Base-by-base conservation (phyloP, 148 eudicot species). In the Fagopyrum homotropicum region DNA sequence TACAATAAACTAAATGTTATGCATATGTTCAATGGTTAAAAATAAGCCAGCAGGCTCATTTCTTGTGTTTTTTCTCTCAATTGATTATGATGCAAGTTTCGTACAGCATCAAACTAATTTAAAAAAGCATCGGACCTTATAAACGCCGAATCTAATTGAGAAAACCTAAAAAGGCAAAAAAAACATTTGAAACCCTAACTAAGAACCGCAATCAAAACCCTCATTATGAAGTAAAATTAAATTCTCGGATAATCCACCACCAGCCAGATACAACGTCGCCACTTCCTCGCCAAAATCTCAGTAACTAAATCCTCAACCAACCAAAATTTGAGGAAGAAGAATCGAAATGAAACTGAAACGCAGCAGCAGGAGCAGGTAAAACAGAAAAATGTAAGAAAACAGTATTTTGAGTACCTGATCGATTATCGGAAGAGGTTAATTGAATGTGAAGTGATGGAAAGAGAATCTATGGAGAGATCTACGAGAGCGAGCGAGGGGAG, bases 401-500 rank as follows among this genome's bases (percentile, higher is more conserved):
- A 35, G 2, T 35, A 35, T 40, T 35, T 40, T 7, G 71, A 40
- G 47, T 35, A 66, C 71, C 71, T 66, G 71, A 66, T 66, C 14
- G 71, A 40, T 35, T 35, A 35, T 66, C 71, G 47, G n/a, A 40
- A 66, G 71, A 66, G 17, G 71, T 16, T 40, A 15, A 66, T 35
- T 45, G 71, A 66, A 66, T 40, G 40, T 66, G 6, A 66, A 66
- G 46, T 14, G 71, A 43, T 45, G 45, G 46, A 40, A 35, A 35
- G 71, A 40, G 71, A 66, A 66, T 14, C 46, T 14, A 45, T 61
- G 68, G 68, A 61, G 71, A 66, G 71, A 66, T 66, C 71, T 66
- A 43, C 71, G 71, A 66, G 44, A 40, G 47, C 9, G 70, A 66
- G 46, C 35, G 46, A 66, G 15, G 19, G 47, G 71, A 66, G 71